These are phyloP conservation scores for Hymenoscyphus linearis DNA, from an alignment of 2,329 filamentous ascomycete genomes.

Conservation along the genomic window DNA sequence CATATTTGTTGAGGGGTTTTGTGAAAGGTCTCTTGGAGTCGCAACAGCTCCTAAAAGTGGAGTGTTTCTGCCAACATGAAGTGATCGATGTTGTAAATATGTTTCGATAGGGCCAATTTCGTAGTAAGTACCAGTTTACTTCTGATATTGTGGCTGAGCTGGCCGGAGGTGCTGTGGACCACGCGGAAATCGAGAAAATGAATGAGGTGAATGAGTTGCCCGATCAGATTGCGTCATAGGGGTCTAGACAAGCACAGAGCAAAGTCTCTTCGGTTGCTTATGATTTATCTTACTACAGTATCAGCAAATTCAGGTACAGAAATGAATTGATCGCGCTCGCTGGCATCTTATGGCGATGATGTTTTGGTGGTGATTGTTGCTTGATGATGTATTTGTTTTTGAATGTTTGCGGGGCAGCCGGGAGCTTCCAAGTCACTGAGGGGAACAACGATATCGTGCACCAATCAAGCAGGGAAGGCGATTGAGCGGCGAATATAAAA, in stretches of 20 bases:
- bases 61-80: neutral
- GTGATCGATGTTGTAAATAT: neutral
- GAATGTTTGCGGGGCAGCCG: neutral
- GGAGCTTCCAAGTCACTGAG: neutral
- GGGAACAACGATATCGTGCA: neutral
- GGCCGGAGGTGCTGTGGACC: neutral
- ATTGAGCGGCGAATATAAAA: neutral
- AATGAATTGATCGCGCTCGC: neutral
- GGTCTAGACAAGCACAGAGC: neutral
- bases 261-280: neutral
- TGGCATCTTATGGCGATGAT: neutral
- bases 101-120: neutral
- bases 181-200: neutral
- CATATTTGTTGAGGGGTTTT: conserved; percentile 5
- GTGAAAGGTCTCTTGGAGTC: neutral
- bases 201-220: neutral
- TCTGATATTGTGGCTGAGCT: neutral
- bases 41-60: neutral
- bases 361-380: neutral
- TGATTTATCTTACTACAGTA: neutral
- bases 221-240: neutral
- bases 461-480: neutral
- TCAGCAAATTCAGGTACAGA: neutral
- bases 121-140: neutral
- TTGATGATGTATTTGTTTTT: neutral